Evolutionary conservation across 805 yeast genomes (phyloP), one percentile per base, ranked within the genome.

Genomic region (Candida succiphila): DNA sequence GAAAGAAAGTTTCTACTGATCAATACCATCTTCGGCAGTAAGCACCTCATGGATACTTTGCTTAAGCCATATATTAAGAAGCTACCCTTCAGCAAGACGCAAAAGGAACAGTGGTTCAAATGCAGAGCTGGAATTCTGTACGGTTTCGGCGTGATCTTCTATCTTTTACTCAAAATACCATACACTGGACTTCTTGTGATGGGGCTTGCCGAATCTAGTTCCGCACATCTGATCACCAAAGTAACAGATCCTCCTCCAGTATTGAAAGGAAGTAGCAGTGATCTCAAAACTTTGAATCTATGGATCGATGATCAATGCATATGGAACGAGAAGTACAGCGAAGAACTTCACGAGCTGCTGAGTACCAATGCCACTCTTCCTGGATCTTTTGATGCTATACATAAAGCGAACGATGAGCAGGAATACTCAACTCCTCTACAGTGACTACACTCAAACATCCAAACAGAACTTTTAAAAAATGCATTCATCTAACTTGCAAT

Each of bases 71-170:
- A 70, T 46, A 69, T 75, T 47, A 44, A 57, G 8, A 53, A 68
- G 10, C 53, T 72, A 16, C 67, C 70, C 10, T 65, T 71, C 36
- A 50, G 64, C 4, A 46, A 45, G 5, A 41, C 52, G n/a, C 70
- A 69, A 34, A 56, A 59, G 27, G 52, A 59, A 14, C 62, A 57
- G 34, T 75, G 81, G 81, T 52, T 61, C 30, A 56, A 57, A 10
- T 61, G 73, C 12, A 58, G 81, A 26, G 72, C 69, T 35, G 80
- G 79, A 0, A 60, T 69, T 21, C 50, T 76, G 32, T 66, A 68
- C 39, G 80, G 79, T 5, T 73, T 73, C 41, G 73, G 78, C 3
- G 45, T 69, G 7, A 62, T 61, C 30, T 68, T 63, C 48, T 73
- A 58, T 41, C 40, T 56, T 34, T 47, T 70, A 31, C 49, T 72